Percentiles rank a stretch among this genome's conserved stretches.
Conservation (phyloP, 1,284 basidiomycete species). For the Apiotrichum gracile region DNA sequence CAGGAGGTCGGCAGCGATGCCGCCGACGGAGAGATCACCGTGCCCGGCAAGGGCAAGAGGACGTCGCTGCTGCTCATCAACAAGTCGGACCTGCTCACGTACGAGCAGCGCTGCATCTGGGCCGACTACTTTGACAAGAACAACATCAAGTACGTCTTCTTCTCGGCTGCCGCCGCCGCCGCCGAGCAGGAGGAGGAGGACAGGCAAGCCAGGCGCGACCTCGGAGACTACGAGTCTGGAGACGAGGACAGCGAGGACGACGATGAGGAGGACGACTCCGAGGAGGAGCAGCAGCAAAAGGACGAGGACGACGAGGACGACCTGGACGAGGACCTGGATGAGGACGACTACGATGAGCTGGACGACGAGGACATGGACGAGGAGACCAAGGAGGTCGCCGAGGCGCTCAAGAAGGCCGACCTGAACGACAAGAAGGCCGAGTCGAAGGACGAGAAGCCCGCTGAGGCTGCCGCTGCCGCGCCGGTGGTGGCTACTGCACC, state of each 20-base stretch:
- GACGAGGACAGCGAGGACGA: slow-evolving; percentile 23
- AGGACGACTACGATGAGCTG: slow-evolving; percentile 19
- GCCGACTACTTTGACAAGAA: slow-evolving; percentile 87
- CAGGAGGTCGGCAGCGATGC: slow-evolving; percentile 71
- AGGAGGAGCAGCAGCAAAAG: slow-evolving; percentile 32
- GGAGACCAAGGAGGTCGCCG: neutral
- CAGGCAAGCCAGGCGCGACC: slow-evolving; percentile 39
- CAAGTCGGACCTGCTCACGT: slow-evolving; percentile 89
- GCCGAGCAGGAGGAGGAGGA: slow-evolving; percentile 70
- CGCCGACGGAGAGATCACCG: slow-evolving; percentile 57
- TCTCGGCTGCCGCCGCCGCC: slow-evolving; percentile 86
- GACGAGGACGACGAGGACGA: slow-evolving; percentile 23
- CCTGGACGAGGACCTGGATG: slow-evolving; percentile 13
- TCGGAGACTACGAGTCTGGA: slow-evolving; percentile 28
- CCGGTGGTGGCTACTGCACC: neutral
- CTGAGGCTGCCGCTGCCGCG: neutral
- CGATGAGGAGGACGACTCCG: slow-evolving; percentile 20
- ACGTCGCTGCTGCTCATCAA: slow-evolving; percentile 84
- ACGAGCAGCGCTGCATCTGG: slow-evolving; percentile 81
- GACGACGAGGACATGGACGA: slow-evolving; percentile 20
- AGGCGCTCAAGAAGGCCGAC: neutral
- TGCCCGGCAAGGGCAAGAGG: slow-evolving; percentile 60
- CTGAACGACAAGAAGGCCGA: neutral
- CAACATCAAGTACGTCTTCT: slow-evolving; percentile 83
- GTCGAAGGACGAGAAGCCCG: neutral